Base-by-base conservation (phyloP, 2,329 filamentous ascomycete species). In the Rutstroemia sp. region DNA sequence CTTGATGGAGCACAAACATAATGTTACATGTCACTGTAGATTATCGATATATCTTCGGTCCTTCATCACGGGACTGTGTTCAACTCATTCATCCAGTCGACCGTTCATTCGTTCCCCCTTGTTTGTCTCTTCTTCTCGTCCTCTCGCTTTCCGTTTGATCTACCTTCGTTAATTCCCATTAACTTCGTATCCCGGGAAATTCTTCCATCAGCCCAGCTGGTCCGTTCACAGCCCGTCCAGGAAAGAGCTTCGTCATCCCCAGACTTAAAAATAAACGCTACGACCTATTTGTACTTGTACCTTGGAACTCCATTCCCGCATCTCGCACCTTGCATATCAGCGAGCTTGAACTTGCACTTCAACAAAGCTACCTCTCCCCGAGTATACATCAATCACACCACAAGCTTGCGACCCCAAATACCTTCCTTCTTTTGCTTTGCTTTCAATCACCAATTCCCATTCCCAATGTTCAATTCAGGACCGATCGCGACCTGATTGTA, bases 211-310 rank as follows among this genome's bases (percentile, higher is more conserved):
- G 49, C 34, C 21, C 46, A 30, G 9, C 27, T 37, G 18, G 27
- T 8, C 21, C 19, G 9, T 42, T 42, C 39, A 42, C 16, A 42
- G n/a, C 37, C 18, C 37, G 30, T 42, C 45, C 21, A 37, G 52
- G 25, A 54, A 44, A 30, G 38, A 55, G 52, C 52, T 49, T 55
- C 46, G 38, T 50, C 52, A 49, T 42, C 46, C 30, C 23, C 25
- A 49, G 44, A n/a, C 42, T n/a, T 21, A 38, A 39, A 41, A 41
- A 19, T 42, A 42, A 42, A 42, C 39, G 39, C 39, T 42, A 16
- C 14, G 16, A 18, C 39, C 39, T n/a, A n/a, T 3, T 18, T 42
- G 10, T 9, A 8, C 18, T 14, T 19, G 5, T 34, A 12, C 30
- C 30, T 34, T 34, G 30, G 30, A 12, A 34, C 30, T 34, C 30